Percentiles rank a stretch among this genome's conserved stretches.
phyloP scores from a whole-genome alignment of 2,329 filamentous ascomycete genomes.

The Cladophialophora bantiana region DNA sequence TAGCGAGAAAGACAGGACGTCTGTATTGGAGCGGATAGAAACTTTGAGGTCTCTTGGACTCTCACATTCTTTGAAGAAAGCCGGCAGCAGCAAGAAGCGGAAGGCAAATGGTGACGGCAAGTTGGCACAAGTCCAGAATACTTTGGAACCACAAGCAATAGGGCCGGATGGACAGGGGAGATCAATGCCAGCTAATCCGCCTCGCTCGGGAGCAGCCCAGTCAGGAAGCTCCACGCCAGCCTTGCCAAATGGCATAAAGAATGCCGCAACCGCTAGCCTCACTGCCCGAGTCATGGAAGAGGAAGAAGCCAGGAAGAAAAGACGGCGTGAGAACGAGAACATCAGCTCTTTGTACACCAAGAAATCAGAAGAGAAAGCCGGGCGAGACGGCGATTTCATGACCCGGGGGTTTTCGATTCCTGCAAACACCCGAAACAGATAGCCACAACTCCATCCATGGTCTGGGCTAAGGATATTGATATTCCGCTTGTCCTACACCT shows the following conservation, averaged over 20 bases:
- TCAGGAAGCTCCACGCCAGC: conserved; percentile 46
- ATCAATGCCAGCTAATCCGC: conserved; percentile 3
- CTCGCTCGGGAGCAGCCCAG: conserved; percentile 34
- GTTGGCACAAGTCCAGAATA: neutral
- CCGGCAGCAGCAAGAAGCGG: conserved; percentile 69
- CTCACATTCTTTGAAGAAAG: conserved; percentile 88
- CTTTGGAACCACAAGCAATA: conserved; percentile 18
- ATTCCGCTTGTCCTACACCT: neutral
- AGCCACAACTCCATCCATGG: neutral
- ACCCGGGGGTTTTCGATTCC: conserved; percentile 64
- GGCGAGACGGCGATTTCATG: conserved; percentile 63
- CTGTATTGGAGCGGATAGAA: conserved; percentile 69
- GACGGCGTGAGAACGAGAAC: conserved; percentile 70
- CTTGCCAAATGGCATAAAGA: conserved; percentile 74
- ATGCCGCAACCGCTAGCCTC: conserved; percentile 81
- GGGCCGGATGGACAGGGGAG: conserved; percentile 21
- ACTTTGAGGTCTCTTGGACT: conserved; percentile 75
- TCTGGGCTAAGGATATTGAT: neutral
- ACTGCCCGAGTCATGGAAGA: conserved; percentile 88
- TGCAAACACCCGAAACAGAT: conserved; percentile 44
- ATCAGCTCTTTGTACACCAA: conserved; percentile 62
- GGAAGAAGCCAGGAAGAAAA: conserved; percentile 81
- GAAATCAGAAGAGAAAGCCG: conserved; percentile 47
- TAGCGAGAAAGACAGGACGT: conserved; percentile 72
- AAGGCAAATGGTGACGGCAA: conserved; percentile 68